Conservation (phyloP, 169 alveolate genomes). For the Pseudocohnilembus persalinus region DNA sequence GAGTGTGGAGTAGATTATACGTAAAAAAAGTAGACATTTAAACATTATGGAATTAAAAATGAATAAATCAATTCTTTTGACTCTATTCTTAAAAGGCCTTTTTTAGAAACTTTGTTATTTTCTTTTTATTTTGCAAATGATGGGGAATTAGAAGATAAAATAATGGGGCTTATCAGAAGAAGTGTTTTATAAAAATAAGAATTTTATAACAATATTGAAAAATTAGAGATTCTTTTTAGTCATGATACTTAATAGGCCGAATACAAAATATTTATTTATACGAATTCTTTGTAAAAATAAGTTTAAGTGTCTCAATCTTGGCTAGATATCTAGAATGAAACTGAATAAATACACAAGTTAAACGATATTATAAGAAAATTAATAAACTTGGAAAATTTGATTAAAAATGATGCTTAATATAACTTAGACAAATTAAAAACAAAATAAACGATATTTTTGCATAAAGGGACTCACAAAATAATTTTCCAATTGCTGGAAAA, state of each 20-base stretch:
- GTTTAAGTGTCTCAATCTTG: slow-evolving; percentile 26
- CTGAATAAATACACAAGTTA: neutral
- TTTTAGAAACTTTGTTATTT: slow-evolving; percentile 37
- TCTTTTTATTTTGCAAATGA: slow-evolving; percentile 33
- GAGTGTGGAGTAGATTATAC: neutral
- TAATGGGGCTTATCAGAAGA: slow-evolving; percentile 35
- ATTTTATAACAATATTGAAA: slow-evolving; percentile 28
- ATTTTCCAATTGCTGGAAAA: neutral
- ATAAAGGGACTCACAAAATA: neutral
- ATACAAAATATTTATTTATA: slow-evolving; percentile 9
- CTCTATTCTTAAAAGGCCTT: slow-evolving; percentile 33
- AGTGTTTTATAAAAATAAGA: slow-evolving; percentile 34
- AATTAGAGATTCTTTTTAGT: slow-evolving; percentile 23
- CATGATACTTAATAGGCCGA: slow-evolving; percentile 15
- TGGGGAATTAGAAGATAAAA: slow-evolving; percentile 36
- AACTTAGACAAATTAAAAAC: neutral
- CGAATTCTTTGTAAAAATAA: slow-evolving; percentile 10
- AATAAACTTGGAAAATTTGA: neutral
- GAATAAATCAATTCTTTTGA: slow-evolving; percentile 28
- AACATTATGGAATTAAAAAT: slow-evolving; percentile 2
- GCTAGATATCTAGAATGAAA: slow-evolving; percentile 6
- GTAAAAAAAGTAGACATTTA: neutral
- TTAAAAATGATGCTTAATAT: neutral
- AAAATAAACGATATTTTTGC: neutral
- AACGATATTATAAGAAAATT: neutral